Base-by-base conservation (phyloP, 2,329 filamentous ascomycete species). In the Moelleriella libera region DNA sequence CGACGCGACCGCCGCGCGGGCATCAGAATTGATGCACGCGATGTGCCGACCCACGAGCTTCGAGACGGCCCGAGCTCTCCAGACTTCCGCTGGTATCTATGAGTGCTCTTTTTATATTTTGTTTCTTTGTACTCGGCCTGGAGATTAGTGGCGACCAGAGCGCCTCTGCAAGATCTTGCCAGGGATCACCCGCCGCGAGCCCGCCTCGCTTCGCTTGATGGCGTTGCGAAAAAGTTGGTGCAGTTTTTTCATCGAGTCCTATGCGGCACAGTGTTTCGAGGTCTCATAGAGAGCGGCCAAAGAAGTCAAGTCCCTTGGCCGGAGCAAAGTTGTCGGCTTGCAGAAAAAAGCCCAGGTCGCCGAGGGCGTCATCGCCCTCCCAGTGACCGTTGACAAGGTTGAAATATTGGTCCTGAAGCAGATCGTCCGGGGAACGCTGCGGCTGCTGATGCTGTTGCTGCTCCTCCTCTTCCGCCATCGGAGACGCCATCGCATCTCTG, bases 1-100 rank as follows among this genome's bases (percentile, higher is more conserved):
- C 65, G 75, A 41, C 68, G 81, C 31, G 71, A 85, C 53, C 59
- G 62, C 5, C 72, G 72, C 54, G 54, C 51, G 4, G 80, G 80
- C 0, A 58, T 70, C 2, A 73, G 67, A 42, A 53, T 79, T 9
- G 54, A 59, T 12, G 58, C 63, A 0, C 55, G 60, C 21, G 71
- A 77, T 55, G 64, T 77, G 14, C 69, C 74, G 4, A 76, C 74
- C 0, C 66, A 70, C 47, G 57, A 66, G 43, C 55, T 78, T 51
- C 60, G 67, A 14, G 71, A 75, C 54, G 73, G 74, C 0, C 74
- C 72, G 0, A 59, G 55, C 9, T 63, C 60, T 10, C 58, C 61
- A 4, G 67, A 74, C 30, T 77, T 75, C 51, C 62, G 74, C 4
- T 77, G 74, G 73, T 75, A 75, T 53, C 53, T 67, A 44, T 67